Evolutionary conservation across 148 eudicot species (phyloP).

Genomic region (Rhododendron mucronatum): DNA sequence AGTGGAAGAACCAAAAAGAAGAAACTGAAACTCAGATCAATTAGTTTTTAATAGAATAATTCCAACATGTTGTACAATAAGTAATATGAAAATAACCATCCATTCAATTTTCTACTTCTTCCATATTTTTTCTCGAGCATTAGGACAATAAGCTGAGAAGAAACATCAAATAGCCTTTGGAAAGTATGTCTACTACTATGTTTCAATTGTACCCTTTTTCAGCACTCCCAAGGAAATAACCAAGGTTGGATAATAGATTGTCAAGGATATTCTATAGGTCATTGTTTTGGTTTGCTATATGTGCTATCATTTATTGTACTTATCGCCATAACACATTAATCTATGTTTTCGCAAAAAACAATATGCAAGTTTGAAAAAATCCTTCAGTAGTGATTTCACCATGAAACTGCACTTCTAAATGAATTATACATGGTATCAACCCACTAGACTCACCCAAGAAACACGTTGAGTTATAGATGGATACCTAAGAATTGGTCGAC

Average conservation of each 20-base stretch:
- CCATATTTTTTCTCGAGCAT: not conserved
- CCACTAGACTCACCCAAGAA: not conserved
- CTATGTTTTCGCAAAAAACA: too few relatives aligned
- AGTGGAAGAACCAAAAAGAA: not conserved
- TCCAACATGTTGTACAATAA: not conserved
- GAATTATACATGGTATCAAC: not conserved
- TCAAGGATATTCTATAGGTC: too few relatives aligned
- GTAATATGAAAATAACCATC: not conserved
- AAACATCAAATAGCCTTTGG: not conserved
- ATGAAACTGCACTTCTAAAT: too few relatives aligned
- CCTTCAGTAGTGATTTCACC: too few relatives aligned
- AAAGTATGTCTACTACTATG: too few relatives aligned
- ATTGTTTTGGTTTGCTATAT: too few relatives aligned
- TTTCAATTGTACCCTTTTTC: too few relatives aligned
- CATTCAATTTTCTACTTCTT: not conserved
- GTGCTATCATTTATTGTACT: too few relatives aligned
- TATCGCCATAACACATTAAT: too few relatives aligned
- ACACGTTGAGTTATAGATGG: not conserved
- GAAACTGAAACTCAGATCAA: not conserved
- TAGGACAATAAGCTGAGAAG: not conserved
- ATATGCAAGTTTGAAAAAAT: too few relatives aligned
- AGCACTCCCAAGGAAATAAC: too few relatives aligned
- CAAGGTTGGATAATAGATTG: too few relatives aligned
- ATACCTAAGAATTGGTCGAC: not conserved
- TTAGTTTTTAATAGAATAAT: not conserved